Evolutionary conservation across 2,329 filamentous ascomycete genomes (phyloP).

Genomic region (Dactylellina leptospora): DNA sequence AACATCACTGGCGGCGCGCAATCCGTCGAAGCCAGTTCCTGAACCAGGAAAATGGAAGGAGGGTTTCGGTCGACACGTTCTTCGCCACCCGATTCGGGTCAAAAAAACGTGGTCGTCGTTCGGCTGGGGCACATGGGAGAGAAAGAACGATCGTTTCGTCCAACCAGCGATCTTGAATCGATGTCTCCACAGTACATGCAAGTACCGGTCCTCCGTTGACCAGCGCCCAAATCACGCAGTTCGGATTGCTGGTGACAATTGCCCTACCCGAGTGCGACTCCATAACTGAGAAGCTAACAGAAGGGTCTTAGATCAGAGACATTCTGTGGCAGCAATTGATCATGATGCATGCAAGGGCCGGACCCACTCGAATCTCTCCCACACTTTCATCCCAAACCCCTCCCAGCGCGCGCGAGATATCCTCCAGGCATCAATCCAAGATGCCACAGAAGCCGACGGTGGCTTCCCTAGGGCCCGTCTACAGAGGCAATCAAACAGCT

Average conservation of each 20-base stretch:
- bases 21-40: conserved; percentile 12
- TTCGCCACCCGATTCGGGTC: conserved; percentile 32
- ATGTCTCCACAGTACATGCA: conserved; percentile 15
- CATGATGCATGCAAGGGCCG: conserved; percentile 52
- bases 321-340: conserved; percentile 50
- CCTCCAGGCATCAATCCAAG: conserved; percentile 44
- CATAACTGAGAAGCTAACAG: conserved; percentile 13
- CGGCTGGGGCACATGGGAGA: conserved; percentile 43
- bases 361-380: conserved; percentile 16
- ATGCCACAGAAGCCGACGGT: conserved; percentile 50
- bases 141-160: conserved; percentile 14
- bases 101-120: conserved; percentile 43
- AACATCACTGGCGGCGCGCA: conserved; percentile 14
- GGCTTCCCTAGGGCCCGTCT: conserved; percentile 48
- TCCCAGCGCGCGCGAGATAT: conserved; percentile 22
- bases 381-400: neutral
- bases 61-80: conserved; percentile 1
- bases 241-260: conserved; percentile 28
- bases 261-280: conserved; percentile 13
- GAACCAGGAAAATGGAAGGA: conserved; percentile 19
- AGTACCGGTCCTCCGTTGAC: neutral
- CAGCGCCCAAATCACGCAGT: conserved; percentile 43
- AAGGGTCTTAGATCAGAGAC: conserved; percentile 48
- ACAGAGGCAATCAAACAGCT: conserved; percentile 15
- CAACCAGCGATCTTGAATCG: conserved; percentile 36